Conservation (phyloP, 805 yeast species). For the Sungouiozyma intestinalis region DNA sequence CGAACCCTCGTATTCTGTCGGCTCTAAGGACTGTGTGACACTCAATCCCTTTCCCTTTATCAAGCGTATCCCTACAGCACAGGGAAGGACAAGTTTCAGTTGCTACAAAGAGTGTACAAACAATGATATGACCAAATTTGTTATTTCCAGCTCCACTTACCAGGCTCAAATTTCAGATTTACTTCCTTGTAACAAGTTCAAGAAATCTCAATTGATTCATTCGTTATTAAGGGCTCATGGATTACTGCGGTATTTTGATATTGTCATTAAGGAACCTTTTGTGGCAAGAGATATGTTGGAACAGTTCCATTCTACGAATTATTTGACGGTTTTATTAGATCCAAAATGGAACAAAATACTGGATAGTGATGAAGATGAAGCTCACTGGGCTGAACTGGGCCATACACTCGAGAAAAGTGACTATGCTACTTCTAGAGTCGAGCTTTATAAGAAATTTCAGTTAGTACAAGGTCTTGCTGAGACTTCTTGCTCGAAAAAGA, state of each 20-base stretch:
- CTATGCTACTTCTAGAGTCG: slow-evolving; percentile 3
- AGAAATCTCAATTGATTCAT: slow-evolving; percentile 18
- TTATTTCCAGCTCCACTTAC: slow-evolving; percentile 19
- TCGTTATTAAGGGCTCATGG: slow-evolving; percentile 17
- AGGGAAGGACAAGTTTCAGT: too few species aligned
- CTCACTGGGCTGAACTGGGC: slow-evolving; percentile 10
- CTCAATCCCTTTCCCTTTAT: too few species aligned
- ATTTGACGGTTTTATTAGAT: slow-evolving; percentile 32
- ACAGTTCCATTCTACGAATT: slow-evolving; percentile 40
- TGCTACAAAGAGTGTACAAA: not conserved
- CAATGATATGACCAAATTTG: slow-evolving; percentile 11
- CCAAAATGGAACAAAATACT: slow-evolving; percentile 10
- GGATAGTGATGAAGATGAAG: slow-evolving; percentile 12
- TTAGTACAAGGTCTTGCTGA: not conserved
- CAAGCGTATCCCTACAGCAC: too few species aligned
- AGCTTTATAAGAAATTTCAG: slow-evolving; percentile 10
- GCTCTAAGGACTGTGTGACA: too few species aligned
- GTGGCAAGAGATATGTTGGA: slow-evolving; percentile 30
- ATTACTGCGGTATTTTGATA: slow-evolving; percentile 17
- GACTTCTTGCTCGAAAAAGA: not conserved
- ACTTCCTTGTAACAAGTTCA: slow-evolving; percentile 24
- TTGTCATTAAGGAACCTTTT: slow-evolving; percentile 10
- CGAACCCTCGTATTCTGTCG: too few species aligned
- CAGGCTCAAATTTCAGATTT: slow-evolving; percentile 26
- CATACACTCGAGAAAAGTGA: slow-evolving; percentile 3